A percentile compares a stretch with the other conserved stretches of the same genome.
Evolutionary conservation across 129 eudicot species (phyloP).

Genomic region (Artemisia argyi): DNA sequence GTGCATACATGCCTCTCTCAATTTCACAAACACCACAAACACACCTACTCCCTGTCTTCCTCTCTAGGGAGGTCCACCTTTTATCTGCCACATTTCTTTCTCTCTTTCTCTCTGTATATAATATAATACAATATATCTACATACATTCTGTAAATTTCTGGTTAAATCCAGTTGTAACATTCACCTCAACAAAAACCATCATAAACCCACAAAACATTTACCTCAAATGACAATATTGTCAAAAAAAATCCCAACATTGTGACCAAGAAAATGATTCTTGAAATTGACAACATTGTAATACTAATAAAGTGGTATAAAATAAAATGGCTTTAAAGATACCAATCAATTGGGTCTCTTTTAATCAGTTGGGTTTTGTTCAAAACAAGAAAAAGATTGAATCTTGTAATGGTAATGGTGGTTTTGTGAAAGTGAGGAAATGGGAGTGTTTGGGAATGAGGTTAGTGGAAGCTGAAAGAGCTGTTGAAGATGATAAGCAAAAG

Average conservation of each 20-base stretch:
- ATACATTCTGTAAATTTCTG: slow-evolving; percentile 18
- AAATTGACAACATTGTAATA: background rate
- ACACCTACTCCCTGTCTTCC: too few species aligned
- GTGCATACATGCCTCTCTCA: too few species aligned
- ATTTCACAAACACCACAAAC: too few species aligned
- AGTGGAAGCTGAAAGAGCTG: slow-evolving; percentile 50
- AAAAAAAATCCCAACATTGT: background rate
- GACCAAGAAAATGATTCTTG: background rate
- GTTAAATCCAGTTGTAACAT: slow-evolving; percentile 31
- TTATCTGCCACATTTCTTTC: too few species aligned
- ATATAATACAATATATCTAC: background rate
- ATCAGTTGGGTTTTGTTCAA: slow-evolving; percentile 31
- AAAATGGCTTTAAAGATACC: slow-evolving; percentile 54
- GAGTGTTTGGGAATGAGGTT: slow-evolving; percentile 42
- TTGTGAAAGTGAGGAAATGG: slow-evolving; percentile 42
- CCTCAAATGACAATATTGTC: slow-evolving; percentile 21
- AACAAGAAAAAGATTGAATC: slow-evolving; percentile 24
- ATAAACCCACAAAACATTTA: slow-evolving; percentile 11
- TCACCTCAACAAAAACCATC: slow-evolving; percentile 15
- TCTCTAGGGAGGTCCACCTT: too few species aligned
- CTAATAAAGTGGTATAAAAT: slow-evolving; percentile 35
- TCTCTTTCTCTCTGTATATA: background rate
- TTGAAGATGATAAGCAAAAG: slow-evolving; percentile 56
- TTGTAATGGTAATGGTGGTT: slow-evolving; percentile 16
- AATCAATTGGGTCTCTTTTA: slow-evolving; percentile 36